phyloP scores from a whole-genome alignment of 805 yeast genomes.

The Hanseniaspora meyeri region DNA sequence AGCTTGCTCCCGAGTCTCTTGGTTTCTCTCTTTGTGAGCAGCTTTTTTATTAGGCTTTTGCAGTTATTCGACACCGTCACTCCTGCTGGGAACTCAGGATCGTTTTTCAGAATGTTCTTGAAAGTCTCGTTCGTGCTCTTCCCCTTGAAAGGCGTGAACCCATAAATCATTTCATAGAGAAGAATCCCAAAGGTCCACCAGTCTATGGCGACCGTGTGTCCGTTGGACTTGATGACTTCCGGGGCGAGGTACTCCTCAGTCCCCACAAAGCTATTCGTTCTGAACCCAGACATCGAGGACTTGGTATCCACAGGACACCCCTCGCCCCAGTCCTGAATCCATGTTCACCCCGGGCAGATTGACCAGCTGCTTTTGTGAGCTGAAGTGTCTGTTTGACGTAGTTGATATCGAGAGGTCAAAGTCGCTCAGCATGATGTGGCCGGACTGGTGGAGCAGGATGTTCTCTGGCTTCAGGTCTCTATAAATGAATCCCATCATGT shows the following conservation, averaged over 20 bases:
- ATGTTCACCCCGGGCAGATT: conserved; percentile 34
- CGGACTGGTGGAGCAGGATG: conserved; percentile 85
- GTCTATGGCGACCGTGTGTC: conserved; percentile 95
- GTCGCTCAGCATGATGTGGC: conserved; percentile 95
- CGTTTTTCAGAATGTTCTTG: conserved; percentile 71
- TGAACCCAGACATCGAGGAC: conserved; percentile 86
- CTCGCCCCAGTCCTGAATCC: conserved; percentile 30
- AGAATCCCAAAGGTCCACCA: conserved; percentile 99
- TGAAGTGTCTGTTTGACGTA: conserved; percentile 50
- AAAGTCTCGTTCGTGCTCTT: conserved; percentile 78
- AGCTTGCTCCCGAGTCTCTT: conserved; percentile 81
- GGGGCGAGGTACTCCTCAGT: conserved; percentile 99
- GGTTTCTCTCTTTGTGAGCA: conserved; percentile 76
- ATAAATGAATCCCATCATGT: conserved; percentile 92
- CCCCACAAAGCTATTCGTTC: conserved; percentile 97
- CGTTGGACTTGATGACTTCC: conserved; percentile 91
- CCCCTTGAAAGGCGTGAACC: conserved; percentile 95
- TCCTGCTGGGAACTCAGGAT: conserved; percentile 53
- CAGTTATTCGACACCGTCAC: conserved; percentile 62
- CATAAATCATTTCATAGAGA: conserved; percentile 86
- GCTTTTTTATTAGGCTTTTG: conserved; percentile 64
- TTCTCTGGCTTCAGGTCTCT: conserved; percentile 96
- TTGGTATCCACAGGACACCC: conserved; percentile 71
- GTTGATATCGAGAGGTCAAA: conserved; percentile 90
- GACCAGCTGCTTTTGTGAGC: conserved; percentile 25